These are phyloP conservation scores for Orbilia ellipsospora DNA, from an alignment of 2,329 filamentous ascomycete species.

Conservation along the genomic window DNA sequence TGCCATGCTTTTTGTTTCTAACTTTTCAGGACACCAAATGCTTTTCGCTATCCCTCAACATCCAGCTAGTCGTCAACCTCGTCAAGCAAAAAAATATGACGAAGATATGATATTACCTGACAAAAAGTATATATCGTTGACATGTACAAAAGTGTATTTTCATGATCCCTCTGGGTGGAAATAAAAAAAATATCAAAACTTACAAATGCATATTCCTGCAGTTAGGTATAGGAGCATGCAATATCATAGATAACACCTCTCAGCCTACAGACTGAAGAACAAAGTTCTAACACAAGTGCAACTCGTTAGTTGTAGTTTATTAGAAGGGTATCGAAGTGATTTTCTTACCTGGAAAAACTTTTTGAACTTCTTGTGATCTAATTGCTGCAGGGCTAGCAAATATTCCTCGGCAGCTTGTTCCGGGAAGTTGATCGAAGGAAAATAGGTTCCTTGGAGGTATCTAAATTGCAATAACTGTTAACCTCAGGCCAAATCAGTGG, in stretches of 20 bases:
- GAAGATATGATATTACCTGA: slow-evolving; percentile 9
- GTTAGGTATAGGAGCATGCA: too few species aligned
- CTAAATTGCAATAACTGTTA: slow-evolving; percentile 20
- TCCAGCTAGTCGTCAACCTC: neutral
- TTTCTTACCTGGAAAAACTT: slow-evolving; percentile 57
- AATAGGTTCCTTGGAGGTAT: slow-evolving; percentile 57
- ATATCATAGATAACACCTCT: neutral
- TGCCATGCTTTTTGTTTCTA: neutral
- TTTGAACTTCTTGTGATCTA: slow-evolving; percentile 58
- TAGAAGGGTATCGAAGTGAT: neutral
- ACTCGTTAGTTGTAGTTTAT: neutral
- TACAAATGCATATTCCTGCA: neutral
- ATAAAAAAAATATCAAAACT: slow-evolving; percentile 2
- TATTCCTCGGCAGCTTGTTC: slow-evolving; percentile 57
- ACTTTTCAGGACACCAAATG: too few species aligned
- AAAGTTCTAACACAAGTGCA: slow-evolving; percentile 37
- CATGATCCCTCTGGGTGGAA: neutral
- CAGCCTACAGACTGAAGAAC: slow-evolving; percentile 48
- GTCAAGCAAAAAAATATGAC: slow-evolving; percentile 24
- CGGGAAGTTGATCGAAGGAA: slow-evolving; percentile 57
- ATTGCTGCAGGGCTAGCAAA: slow-evolving; percentile 54
- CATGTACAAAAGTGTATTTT: neutral
- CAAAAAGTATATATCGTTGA: slow-evolving; percentile 12
- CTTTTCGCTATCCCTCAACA: too few species aligned
- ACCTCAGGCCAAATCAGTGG: neutral